Percentiles rank a stretch among this genome's conserved stretches.
Conservation (phyloP, 2,329 filamentous ascomycete species). For the Colletotrichum karsti region DNA sequence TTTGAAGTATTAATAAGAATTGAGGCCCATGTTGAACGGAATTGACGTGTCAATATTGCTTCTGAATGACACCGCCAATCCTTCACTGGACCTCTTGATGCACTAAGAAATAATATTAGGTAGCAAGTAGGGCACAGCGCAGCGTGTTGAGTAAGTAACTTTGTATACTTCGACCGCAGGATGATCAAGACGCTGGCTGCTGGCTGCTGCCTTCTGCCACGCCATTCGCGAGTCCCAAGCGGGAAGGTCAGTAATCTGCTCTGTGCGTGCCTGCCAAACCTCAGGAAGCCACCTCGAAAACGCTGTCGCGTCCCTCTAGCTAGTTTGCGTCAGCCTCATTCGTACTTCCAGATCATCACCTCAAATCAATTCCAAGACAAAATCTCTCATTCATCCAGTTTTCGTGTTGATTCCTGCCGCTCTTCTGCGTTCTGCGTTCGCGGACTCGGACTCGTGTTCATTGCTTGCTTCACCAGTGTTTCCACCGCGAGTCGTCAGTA, state of each 20-base stretch:
- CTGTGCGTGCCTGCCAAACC: neutral
- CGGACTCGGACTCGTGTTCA: too few species aligned
- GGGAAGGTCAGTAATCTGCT: conserved; percentile 10
- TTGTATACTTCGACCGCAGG: too few species aligned
- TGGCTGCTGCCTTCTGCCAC: too few species aligned
- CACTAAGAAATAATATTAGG: neutral
- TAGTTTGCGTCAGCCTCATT: conserved; percentile 22
- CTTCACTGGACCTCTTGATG: neutral
- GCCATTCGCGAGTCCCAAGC: neutral
- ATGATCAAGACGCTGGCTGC: neutral
- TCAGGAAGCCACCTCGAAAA: neutral
- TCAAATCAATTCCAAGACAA: neutral
- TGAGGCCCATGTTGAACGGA: neutral
- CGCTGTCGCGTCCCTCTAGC: conserved; percentile 16
- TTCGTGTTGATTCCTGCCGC: neutral
- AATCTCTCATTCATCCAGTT: neutral
- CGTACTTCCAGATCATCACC: neutral
- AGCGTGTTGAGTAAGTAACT: too few species aligned
- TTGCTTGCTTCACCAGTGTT: too few species aligned
- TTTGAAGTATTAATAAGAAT: neutral
- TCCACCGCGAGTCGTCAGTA: too few species aligned
- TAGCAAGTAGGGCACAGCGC: too few species aligned
- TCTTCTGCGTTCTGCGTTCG: neutral
- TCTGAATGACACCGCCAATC: too few species aligned
- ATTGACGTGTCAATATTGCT: neutral